Evolutionary conservation across 305 asterid species (phyloP), one percentile per base, ranked within the genome.

Genomic region (Plantago rigida): DNA sequence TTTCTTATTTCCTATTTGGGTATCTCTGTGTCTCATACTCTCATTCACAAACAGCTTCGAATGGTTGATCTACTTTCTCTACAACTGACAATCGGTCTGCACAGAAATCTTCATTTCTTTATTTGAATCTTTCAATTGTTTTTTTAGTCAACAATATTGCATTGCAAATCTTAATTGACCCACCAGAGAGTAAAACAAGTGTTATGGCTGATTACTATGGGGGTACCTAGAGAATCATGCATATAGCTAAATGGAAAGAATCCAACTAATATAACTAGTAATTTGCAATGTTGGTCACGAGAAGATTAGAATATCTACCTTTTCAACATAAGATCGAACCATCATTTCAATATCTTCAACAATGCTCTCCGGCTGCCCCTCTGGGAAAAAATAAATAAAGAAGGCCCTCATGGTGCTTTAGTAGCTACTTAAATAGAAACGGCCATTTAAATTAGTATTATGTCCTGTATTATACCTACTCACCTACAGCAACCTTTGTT

Each of bases 401-500:
- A 60, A 75, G 48, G 10, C 11, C 6, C 52, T 28, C 51, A 19
- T 54, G 60, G 60, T 42, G 63, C 66, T 26, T 65, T 74, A 66
- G 26, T 49, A 44, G 7, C 49, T 42, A 65, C 42, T 45, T 66
- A 59, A 59, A 58, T 56, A 22, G 58, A 4, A 42, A 75, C 54
- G 47, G 47, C 59, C 51, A 62, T 28, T 29, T 12, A 39, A 60
- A 66, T 52, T 13, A 14, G 51, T 50, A 17, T 42, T 44, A 51
- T 6, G 48, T 52, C 19, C 45, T 52, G 59, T 60, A 49, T 22
- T 57, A 53, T 34, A 52, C 61, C 67, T 53, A 53, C 92, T 85
- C 79, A 87, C 98, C 96, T 76, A 91, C 95, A 66, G 96, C 97
- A 66, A 85, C 98, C 82, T 91, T 91, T 47, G 98, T 91, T 77